Evolutionary conservation across 2,329 filamentous ascomycete species (phyloP).

Genomic region (Xylaria sp.): DNA sequence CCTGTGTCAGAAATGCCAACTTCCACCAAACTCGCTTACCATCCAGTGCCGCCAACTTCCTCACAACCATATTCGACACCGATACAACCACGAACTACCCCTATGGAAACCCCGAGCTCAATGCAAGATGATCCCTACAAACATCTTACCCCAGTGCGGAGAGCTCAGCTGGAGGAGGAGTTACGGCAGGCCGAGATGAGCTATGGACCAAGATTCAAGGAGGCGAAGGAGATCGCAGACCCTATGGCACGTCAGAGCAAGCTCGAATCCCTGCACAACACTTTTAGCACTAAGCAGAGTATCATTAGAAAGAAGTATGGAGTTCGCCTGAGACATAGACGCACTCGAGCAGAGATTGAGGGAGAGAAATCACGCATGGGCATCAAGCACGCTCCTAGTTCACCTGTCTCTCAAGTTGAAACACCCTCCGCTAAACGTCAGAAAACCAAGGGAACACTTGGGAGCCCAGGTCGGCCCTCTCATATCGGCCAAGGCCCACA

Average conservation of each 20-base stretch:
- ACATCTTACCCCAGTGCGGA: conserved; percentile 54
- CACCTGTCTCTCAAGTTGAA: conserved; percentile 24
- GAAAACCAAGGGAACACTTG: conserved; percentile 41
- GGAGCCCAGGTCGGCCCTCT: background rate
- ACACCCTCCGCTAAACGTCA: conserved; percentile 46
- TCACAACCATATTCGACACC: conserved; percentile 34
- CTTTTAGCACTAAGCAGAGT: conserved; percentile 66
- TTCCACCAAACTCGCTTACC: conserved; percentile 32
- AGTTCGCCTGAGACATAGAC: conserved; percentile 63
- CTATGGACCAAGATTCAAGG: conserved; percentile 57
- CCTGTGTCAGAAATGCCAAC: conserved; percentile 31
- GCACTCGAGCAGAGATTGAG: conserved; percentile 60
- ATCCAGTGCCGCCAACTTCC: conserved; percentile 22
- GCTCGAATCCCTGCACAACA: conserved; percentile 61
- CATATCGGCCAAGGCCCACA: conserved; percentile 14
- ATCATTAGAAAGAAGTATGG: conserved; percentile 68
- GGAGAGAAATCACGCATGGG: conserved; percentile 57
- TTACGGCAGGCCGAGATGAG: conserved; percentile 52
- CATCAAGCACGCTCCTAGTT: conserved; percentile 45
- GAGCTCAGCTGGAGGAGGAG: conserved; percentile 52
- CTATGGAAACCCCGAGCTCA: conserved; percentile 18
- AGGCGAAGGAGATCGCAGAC: conserved; percentile 55
- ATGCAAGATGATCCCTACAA: conserved; percentile 56
- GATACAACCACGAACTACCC: conserved; percentile 3
- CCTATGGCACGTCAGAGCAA: conserved; percentile 47